Percentiles rank a stretch among this genome's conserved stretches.
Conservation (phyloP, 2,329 filamentous ascomycete genomes). For the Chrysoporthe puriensis region DNA sequence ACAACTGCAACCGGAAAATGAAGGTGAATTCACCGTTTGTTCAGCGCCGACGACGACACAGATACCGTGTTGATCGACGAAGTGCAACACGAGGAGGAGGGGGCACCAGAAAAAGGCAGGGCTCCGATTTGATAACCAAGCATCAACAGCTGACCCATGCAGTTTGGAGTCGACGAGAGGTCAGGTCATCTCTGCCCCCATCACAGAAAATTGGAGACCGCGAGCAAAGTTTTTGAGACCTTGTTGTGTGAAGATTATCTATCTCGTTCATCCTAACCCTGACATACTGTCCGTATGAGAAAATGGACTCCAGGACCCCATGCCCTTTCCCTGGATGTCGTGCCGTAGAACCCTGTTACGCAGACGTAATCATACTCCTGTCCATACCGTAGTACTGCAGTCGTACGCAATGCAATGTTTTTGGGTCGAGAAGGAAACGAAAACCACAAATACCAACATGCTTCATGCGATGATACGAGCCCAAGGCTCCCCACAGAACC, state of each 20-base stretch:
- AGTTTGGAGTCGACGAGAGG: too few species aligned
- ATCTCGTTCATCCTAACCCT: conserved; percentile 26
- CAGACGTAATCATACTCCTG: conserved; percentile 17
- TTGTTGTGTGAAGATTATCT: conserved; percentile 16
- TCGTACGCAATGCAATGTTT: conserved; percentile 21
- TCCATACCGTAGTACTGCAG: conserved; percentile 20
- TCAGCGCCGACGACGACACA: too few species aligned
- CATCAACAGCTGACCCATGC: too few species aligned
- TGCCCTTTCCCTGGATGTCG: conserved; percentile 26
- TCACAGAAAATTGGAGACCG: background rate
- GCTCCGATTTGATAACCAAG: too few species aligned
- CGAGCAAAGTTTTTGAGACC: background rate
- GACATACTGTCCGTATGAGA: conserved; percentile 26
- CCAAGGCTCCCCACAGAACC: conserved; percentile 9
- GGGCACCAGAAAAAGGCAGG: too few species aligned
- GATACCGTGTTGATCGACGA: too few species aligned
- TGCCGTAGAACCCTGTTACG: conserved; percentile 19
- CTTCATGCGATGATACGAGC: conserved; percentile 16
- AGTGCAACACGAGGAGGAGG: too few species aligned
- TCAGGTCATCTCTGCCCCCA: background rate
- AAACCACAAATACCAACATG: conserved; percentile 16
- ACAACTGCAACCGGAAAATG: background rate
- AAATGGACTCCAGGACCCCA: conserved; percentile 27
- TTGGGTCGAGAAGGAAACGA: conserved; percentile 6
- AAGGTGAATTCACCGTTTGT: background rate